Percentiles rank a stretch among this genome's conserved stretches.
Evolutionary conservation across 495 filamentous ascomycete genomes (phyloP).

Genomic region (Hypomontagnella submonticulosa): DNA sequence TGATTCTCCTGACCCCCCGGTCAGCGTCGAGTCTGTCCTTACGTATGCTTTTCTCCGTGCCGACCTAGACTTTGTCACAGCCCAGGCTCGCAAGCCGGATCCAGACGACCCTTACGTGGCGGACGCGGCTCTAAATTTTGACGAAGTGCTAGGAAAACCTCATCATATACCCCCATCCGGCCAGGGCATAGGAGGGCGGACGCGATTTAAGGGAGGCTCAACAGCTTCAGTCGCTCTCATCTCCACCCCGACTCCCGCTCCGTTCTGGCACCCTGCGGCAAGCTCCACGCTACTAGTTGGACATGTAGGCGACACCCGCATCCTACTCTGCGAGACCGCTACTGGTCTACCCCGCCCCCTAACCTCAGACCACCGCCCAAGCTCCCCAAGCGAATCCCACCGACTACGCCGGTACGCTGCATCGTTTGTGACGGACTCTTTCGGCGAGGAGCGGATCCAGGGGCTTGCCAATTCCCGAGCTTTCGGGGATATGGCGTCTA

Average conservation of each 20-base stretch:
- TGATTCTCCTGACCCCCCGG: constrained; percentile 40
- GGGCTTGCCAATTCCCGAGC: constrained; percentile 93
- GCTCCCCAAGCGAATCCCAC: constrained; percentile 81
- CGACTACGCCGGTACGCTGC: constrained; percentile 86
- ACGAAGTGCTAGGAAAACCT: constrained; percentile 79
- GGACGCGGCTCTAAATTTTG: constrained; percentile 81
- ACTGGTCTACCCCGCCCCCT: constrained; percentile 81
- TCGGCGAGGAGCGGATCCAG: constrained; percentile 94
- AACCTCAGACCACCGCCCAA: constrained; percentile 90
- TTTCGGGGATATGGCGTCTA: constrained; percentile 90
- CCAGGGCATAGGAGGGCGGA: constrained; percentile 72
- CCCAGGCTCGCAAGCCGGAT: constrained; percentile 79
- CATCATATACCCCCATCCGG: constrained; percentile 63
- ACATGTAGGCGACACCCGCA: constrained; percentile 92
- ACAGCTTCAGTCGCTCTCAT: constrained; percentile 91
- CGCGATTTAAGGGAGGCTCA: constrained; percentile 88
- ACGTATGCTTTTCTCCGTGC: constrained; percentile 92
- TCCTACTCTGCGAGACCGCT: constrained; percentile 83
- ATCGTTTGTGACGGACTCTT: constrained; percentile 92
- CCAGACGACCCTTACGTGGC: constrained; percentile 70
- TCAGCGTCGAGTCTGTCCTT: constrained; percentile 71
- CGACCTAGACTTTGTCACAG: constrained; percentile 91
- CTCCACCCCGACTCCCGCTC: constrained; percentile 87
- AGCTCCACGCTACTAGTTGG: constrained; percentile 85
- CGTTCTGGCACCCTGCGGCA: constrained; percentile 92